Percentiles rank a stretch among this genome's conserved stretches.
Conservation (phyloP, 1,284 basidiomycete genomes). For the Apiotrichum brassicae region DNA sequence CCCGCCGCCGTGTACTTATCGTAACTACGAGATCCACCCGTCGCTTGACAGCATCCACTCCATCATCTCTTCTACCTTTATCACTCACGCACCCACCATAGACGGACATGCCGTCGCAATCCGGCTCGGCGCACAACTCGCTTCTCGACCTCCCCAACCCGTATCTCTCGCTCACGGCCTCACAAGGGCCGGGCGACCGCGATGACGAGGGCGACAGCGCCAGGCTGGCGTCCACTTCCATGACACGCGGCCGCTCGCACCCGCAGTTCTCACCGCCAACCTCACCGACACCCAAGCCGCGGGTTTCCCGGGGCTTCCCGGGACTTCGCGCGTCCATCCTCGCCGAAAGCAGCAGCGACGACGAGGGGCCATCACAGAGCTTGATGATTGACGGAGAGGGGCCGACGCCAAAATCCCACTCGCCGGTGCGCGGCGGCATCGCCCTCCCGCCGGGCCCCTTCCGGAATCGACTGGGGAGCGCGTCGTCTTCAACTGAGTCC, state of each 20-base stretch:
- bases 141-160: conserved; percentile 78
- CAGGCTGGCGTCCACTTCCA: too few species aligned
- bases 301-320: not conserved
- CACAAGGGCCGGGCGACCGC: not conserved
- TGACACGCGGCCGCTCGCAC: not conserved
- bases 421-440: not conserved
- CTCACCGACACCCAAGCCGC: conserved; percentile 11
- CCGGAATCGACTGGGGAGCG: conserved; percentile 8
- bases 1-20: too few species aligned
- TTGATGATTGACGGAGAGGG: conserved; percentile 27
- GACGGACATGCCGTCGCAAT: conserved; percentile 13
- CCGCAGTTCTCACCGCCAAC: conserved; percentile 12
- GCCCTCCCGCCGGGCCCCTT: conserved; percentile 13
- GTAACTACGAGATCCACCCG: too few species aligned
- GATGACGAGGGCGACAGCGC: not conserved
- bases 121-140: conserved; percentile 19
- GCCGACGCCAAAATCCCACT: not conserved
- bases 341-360: conserved; percentile 18
- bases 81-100: not conserved
- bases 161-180: conserved; percentile 62
- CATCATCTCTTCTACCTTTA: not conserved
- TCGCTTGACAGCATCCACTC: not conserved
- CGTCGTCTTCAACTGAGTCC: conserved; percentile 5
- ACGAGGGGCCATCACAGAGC: conserved; percentile 30
- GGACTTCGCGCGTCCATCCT: not conserved